Conservation (phyloP, 345 rosid species). For the Psidium guajava region DNA sequence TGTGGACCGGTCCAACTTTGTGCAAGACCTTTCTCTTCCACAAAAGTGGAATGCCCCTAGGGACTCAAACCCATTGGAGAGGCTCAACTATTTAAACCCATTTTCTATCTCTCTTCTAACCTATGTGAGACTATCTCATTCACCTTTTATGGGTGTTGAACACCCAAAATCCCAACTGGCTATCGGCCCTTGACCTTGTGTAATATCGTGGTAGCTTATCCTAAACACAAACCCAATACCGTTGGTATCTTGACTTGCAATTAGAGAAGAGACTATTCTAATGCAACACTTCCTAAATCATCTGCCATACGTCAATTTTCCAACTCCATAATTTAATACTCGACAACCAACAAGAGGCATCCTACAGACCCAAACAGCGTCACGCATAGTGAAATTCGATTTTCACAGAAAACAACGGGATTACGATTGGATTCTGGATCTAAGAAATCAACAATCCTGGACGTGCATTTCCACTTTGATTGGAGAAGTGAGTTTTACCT, state of each 20-base stretch:
- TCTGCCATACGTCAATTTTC: not conserved
- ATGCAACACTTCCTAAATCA: not conserved
- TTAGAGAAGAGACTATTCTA: not conserved
- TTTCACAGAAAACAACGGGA: not conserved
- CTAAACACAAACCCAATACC: not conserved
- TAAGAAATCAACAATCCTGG: not conserved
- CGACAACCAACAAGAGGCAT: not conserved
- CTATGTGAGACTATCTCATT: too few relatives aligned
- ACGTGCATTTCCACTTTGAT: not conserved
- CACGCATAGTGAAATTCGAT: not conserved
- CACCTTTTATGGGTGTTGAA: too few relatives aligned
- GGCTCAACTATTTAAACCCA: too few relatives aligned
- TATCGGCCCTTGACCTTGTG: not conserved
- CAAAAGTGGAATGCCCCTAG: too few relatives aligned
- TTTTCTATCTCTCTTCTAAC: too few relatives aligned
- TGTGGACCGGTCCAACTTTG: too few relatives aligned
- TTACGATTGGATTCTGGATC: not conserved
- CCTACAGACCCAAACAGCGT: not conserved
- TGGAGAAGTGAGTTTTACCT: not conserved
- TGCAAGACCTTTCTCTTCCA: too few relatives aligned
- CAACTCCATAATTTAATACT: not conserved
- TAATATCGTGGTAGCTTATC: not conserved
- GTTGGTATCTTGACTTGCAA: not conserved
- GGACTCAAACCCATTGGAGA: too few relatives aligned
- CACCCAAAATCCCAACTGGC: too few relatives aligned